Evolutionary conservation across 306 rosid genomes (phyloP).

Genomic region (Mimosa bimucronata): DNA sequence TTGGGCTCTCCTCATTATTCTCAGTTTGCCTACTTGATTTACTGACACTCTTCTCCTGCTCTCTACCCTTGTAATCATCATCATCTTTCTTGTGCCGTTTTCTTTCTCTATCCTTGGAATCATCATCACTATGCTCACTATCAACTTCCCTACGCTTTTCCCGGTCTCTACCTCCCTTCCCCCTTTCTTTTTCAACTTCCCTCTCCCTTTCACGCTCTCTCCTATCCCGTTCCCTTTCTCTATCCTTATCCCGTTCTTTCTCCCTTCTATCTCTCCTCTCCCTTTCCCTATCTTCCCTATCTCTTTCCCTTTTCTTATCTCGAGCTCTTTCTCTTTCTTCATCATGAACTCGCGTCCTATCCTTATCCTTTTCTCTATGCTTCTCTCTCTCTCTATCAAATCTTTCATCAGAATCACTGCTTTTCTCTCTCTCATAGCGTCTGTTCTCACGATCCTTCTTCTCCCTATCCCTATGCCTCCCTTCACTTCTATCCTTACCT

Average conservation of each 20-base stretch:
- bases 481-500: constrained; percentile 53
- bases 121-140: constrained; percentile 65
- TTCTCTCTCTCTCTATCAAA: constrained; percentile 49
- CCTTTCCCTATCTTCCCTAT: constrained; percentile 38
- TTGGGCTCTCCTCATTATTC: constrained; percentile 60
- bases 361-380: constrained; percentile 49
- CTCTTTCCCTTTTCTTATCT: constrained; percentile 47
- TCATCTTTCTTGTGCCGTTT: constrained; percentile 74
- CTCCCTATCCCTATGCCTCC: constrained; percentile 61
- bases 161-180: constrained; percentile 54
- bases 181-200: constrained; percentile 55
- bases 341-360: constrained; percentile 19
- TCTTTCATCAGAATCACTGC: constrained; percentile 36
- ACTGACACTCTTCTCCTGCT: constrained; percentile 52
- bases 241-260: constrained; percentile 36
- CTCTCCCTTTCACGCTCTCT: constrained; percentile 53
- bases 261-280: constrained; percentile 41
- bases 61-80: constrained; percentile 55
- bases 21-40: constrained; percentile 58
- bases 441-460: constrained; percentile 50
- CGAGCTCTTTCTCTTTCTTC: constrained; percentile 44
- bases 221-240: constrained; percentile 47
- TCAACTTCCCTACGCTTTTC: constrained; percentile 70
- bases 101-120: constrained; percentile 57
- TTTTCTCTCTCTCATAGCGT: constrained; percentile 43